Evolutionary conservation across 345 rosid species (phyloP), one percentile per base, ranked within the genome.

Genomic region (Diplotaxis tenuifolia): DNA sequence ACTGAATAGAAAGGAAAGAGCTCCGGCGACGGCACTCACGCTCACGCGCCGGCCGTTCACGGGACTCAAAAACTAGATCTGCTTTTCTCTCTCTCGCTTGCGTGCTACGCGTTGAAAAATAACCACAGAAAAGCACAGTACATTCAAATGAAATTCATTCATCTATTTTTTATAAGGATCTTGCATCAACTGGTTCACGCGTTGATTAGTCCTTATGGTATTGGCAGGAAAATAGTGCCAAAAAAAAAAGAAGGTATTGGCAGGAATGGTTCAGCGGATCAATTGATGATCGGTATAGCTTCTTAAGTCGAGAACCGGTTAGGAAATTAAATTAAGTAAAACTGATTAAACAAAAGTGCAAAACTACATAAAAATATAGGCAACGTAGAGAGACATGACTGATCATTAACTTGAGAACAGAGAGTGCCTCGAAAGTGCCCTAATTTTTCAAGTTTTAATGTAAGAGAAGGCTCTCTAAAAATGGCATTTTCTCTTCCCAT

Each of bases 381-480:
- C 50, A 25, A 7, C 5, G 15, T 60, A 9, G 6, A 62, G 38
- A 62, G 16, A 45, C 31, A 25, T 4, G 20, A n/a, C 69, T 62
- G 54, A 27, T 72, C 62, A 52, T 23, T 29, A 52, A 62, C 62
- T 72, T 34, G 15, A 72, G 62, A 62, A 53, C 38, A 53, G 62
- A 23, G 28, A 53, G 10, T 36, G 68, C 6, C 10, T 52, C 20
- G 10, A 62, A 25, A 34, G 3, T 52, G 75, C 21, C 75, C 19
- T 29, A 0, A 4, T 25, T 36, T 10, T 50, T 9, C 0, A 0
- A 15, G 14, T 4, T 42, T 9, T 28, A 7, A 38, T 72, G 0
- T 72, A 34, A 34, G 62, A 72, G 75, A 72, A 72, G 62, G 69
- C 54, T 62, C 75, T 72, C 75, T 62, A 23, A 52, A 61, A 36